Base-by-base conservation (phyloP, 192 early-diverging fungal species). In the Linnemannia zychae region DNA sequence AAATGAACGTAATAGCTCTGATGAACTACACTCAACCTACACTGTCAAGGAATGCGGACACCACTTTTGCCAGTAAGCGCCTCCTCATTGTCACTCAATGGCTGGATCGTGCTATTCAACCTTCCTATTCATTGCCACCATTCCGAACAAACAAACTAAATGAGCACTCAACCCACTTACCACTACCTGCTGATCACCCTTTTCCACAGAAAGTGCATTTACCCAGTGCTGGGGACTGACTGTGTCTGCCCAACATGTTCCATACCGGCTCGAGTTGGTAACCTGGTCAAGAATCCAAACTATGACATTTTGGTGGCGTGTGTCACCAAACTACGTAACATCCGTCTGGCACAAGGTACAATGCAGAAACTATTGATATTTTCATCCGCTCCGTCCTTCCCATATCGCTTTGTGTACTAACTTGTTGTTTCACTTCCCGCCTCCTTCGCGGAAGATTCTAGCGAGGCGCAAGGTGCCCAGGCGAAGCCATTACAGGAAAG, bases 1-100 rank as follows among this genome's bases (percentile, higher is more conserved):
- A 16, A 22, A 34, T 3, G 28, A 85, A 75, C 33, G 33, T 24
- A 6, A 81, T 63, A 63, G 57, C 28, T 63, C 57, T 12, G 28
- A 81, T 16, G 57, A 84, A 63, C 71, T 88, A 15, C 57, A 69
- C 24, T 67, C 65, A 9, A 85, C 87, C 22, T 33, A 71, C 38
- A 86, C 87, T 0, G 50, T 88, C n/a, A 66, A 71, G 49, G 87
- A 88, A 71, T 88, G 87, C 33, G 87, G 87, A 0, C 87, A 88
- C 37, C 72, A 80, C 66, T 88, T 88, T 74, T 88, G 87, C 87
- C 24, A 75, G 87, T 88, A 77, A 66, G 87, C 34, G 9, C 22
- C 11, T 68, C 20, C 36, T 36, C 67, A 37, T 36, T 20, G 13
- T 11, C 66, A 0, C 34, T 31, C 4, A 68, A 20, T 13, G 18